Base-by-base conservation (phyloP, 2,329 filamentous ascomycete genomes). In the Claviceps humidiphila region DNA sequence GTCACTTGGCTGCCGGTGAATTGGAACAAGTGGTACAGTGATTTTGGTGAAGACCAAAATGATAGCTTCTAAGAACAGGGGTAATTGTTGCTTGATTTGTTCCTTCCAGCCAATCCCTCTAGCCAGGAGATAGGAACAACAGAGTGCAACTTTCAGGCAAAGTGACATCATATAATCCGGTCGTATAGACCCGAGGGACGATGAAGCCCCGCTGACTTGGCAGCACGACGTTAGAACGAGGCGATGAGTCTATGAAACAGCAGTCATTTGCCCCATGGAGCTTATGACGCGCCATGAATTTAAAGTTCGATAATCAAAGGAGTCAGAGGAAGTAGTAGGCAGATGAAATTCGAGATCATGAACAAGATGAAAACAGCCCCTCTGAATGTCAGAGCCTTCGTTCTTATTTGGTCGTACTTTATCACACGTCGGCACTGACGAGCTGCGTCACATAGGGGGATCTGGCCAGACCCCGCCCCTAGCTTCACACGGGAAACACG, bases 401-500 rank as follows among this genome's bases (percentile, higher is more conserved):
- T 64, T 63, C 58, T 57, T 61, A 62, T 63, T 68, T 65, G 66
- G 66, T 60, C 64, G 62, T 66, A 68, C 63, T 68, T 62, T 60
- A 55, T 58, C 51, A 58, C 60, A 58, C 57, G 59, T 61, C 60
- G 56, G 60, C 53, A 53, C 56, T 56, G 57, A 58, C 51, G 56
- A 63, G 58, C 58, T 58, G 59, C 57, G 59, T 58, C 59, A 55
- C 54, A 55, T 62, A 61, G 65, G 59, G 61, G 61, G 60, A 60
- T 63, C 64, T 57, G 60, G 40, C 54, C 58, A 59, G 30, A 34
- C 9, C 53, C 57, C 58, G 59, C 58, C 6, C 40, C 30, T 34
- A 43, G 24, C 39, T 42, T 38, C 13, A 56, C 54, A 59, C 54
- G 40, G 48, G 46, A 44, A 34, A 38, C 22, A 51, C 17, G 26